Conservation (phyloP, 2,329 filamentous ascomycete genomes). For the Diaporthe amygdali region DNA sequence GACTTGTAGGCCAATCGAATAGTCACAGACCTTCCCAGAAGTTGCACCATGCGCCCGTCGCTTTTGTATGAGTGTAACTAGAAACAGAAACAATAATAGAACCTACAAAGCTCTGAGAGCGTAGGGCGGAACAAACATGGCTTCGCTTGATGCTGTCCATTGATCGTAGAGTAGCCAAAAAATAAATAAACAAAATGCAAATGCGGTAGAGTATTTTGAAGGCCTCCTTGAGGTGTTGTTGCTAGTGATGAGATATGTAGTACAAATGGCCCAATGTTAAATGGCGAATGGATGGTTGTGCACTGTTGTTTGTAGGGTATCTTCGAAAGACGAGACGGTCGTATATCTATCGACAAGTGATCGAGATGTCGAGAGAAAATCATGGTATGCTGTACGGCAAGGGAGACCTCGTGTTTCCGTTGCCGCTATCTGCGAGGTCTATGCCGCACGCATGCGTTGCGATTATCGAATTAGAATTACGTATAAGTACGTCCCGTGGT, state of each 20-base stretch:
- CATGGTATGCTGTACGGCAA: background rate
- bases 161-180: background rate
- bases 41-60: conserved; percentile 22
- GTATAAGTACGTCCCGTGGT: conserved; percentile 6
- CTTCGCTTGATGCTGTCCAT: conserved; percentile 2
- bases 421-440: background rate
- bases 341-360: background rate
- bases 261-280: background rate
- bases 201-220: background rate
- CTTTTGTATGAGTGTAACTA: conserved; percentile 13
- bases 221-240: background rate
- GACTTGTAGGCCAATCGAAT: background rate
- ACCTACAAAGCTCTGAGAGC: background rate
- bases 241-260: background rate
- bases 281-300: background rate
- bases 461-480: conserved; percentile 6
- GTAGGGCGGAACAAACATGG: background rate
- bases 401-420: background rate
- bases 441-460: background rate
- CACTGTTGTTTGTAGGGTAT: background rate
- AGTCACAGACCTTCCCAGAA: background rate
- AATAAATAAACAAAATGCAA: background rate
- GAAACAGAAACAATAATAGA: background rate
- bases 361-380: background rate
- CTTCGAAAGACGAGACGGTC: conserved; percentile 1